Evolutionary conservation across 345 rosid genomes (phyloP), one percentile per base, ranked within the genome.

Genomic region (Gossypium herbaceum): DNA sequence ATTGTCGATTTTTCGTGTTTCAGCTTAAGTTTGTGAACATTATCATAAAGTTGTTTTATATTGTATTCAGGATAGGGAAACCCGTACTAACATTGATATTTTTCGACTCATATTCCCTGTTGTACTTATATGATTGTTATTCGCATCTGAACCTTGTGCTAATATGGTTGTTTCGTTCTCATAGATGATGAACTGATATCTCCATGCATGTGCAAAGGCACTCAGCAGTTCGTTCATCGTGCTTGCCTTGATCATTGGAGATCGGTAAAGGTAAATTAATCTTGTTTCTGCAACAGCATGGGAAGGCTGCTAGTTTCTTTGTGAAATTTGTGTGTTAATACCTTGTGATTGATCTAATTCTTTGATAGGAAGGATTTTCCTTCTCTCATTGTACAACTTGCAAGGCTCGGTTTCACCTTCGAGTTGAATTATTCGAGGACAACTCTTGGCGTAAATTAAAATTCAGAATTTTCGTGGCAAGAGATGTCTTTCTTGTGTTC

Each of bases 141-240:
- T 22, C 2, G 16, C 9, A 51, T 15, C 7, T 17, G 55, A 71
- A 43, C 58, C 41, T 39, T 71, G 60, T 52, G 45, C 56, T 77
- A 50, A 69, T 70, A 63, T 70, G n/a, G 63, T 62, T 45, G 7
- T 76, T 75, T 71, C 1, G 67, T 75, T 41, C 5, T 51, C 43
- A 16, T 84, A 89, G 98, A 79, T 41, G 98, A 92, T 84, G 98
- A 91, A 71, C 80, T 94, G 86, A 94, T 94, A 82, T 89, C 98
- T 29, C 98, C 98, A 17, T 94, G 98, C 85, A 91, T 91, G 98
- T 94, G 97, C 84, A 94, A 94, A 83, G 94, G 94, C 80, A 88
- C 94, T 9, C 94, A 90, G 61, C 92, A 88, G 82, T 90, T 90
- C 82, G 94, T 90, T 73, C 94, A 90, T 72, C 89, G 94, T 39